phyloP scores from a whole-genome alignment of 345 rosid genomes.

The Eucalyptus shirleyi region DNA sequence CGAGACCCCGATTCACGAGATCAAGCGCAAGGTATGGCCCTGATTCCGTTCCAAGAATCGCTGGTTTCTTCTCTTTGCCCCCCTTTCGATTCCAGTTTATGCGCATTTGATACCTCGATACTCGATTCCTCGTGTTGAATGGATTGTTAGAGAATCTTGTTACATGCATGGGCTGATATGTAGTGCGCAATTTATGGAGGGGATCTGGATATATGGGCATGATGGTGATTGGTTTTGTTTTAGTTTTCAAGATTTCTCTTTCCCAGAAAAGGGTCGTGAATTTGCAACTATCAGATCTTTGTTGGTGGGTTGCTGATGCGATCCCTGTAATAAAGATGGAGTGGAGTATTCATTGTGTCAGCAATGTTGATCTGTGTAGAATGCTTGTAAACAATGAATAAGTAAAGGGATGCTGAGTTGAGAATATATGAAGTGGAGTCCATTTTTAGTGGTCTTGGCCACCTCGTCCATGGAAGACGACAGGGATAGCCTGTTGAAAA shows the following conservation, averaged over 20 bases:
- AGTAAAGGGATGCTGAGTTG: background rate
- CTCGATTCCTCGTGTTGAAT: background rate
- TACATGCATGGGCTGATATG: background rate
- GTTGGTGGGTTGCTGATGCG: background rate
- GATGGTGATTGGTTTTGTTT: background rate
- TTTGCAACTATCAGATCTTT: background rate
- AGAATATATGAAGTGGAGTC: background rate
- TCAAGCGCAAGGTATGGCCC: constrained; percentile 70
- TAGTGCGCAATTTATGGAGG: background rate
- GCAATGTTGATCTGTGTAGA: background rate
- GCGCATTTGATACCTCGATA: background rate
- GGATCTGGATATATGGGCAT: background rate
- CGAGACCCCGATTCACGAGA: constrained; percentile 58
- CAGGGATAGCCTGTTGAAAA: background rate
- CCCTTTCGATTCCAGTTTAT: background rate
- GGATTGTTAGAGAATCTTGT: background rate
- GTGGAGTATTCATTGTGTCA: background rate
- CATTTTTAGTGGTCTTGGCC: background rate
- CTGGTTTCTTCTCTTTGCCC: background rate
- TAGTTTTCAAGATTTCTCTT: background rate
- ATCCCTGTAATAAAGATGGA: background rate
- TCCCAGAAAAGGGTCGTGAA: background rate
- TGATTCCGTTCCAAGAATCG: background rate
- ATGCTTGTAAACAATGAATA: background rate
- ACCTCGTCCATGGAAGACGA: background rate